Percentiles rank a stretch among this genome's conserved stretches.
Evolutionary conservation across 108 stramenopile genomes (phyloP).

Genomic region (Cyclotella sp.): DNA sequence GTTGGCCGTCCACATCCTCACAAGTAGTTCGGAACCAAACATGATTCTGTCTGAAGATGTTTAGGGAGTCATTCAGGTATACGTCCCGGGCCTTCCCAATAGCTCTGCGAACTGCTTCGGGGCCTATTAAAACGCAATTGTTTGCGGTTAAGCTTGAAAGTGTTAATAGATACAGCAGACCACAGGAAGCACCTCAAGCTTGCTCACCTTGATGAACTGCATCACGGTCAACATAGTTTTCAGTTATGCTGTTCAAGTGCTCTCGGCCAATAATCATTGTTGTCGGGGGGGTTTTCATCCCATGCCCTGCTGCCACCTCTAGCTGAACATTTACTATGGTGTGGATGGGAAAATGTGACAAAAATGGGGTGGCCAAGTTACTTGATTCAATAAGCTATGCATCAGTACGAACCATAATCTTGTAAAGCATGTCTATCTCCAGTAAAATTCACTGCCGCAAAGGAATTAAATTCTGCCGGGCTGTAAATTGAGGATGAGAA

Average conservation of each 20-base stretch:
- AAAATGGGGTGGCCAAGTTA: background rate
- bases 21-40: slow-evolving; percentile 29
- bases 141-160: background rate
- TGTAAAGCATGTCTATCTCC: background rate
- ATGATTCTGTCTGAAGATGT: slow-evolving; percentile 11
- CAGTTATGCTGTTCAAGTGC: slow-evolving; percentile 20
- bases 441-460: slow-evolving; percentile 32
- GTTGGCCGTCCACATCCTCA: background rate
- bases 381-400: background rate
- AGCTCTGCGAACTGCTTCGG: slow-evolving; percentile 13
- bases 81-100: slow-evolving; percentile 20
- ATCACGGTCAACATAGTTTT: background rate
- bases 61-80: slow-evolving; percentile 13
- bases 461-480: background rate
- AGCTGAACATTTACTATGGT: background rate
- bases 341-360: background rate
- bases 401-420: slow-evolving; percentile 11
- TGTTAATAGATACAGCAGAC: background rate
- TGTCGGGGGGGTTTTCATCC: slow-evolving; percentile 24
- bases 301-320: slow-evolving; percentile 18
- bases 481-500: background rate
- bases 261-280: slow-evolving; percentile 14
- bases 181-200: background rate
- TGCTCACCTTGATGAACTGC: slow-evolving; percentile 1
- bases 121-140: background rate